Evolutionary conservation across 345 rosid genomes (phyloP), one percentile per base, ranked within the genome.

Genomic region (Brassica incana): DNA sequence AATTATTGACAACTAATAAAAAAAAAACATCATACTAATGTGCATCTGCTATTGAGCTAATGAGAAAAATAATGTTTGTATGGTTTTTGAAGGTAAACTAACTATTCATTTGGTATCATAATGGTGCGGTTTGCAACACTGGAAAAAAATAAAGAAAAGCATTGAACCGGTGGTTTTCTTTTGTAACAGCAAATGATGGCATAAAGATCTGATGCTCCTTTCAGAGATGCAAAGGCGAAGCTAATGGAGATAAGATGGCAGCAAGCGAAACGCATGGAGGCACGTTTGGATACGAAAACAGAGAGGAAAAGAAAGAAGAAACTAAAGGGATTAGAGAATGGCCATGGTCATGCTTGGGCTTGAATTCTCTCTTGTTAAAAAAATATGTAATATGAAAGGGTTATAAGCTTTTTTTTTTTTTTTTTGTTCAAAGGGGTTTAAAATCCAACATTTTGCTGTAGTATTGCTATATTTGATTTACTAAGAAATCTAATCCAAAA

Each of bases 171-270:
- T 29, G 30, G 30, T 29, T 56, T 60, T 64, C 0, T 81, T 12
- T 40, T 29, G 74, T 75, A n/a, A 66, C 87, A 93, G 97, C 95
- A 93, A 90, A 68, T 93, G 87, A 88, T 96, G 97, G 94, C 92
- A 59, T 81, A 87, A 76, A 90, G 90, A 82, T 89, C 98, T 12
- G 97, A 96, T 84, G 91, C 95, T 36, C 89, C 86, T 12, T 90
- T 93, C 81, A 87, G 50, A 74, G 93, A 92, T 77, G 98, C 98
- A 2, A 92, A 88, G 77, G 81, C 70, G 4, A 96, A 90, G 86
- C 71, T 93, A 80, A 77, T 79, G 82, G 93, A 89, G 82, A 89
- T 92, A 65, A 85, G 88, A 11, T 65, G 88, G 4, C 79, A 78
- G 58, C 90, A 86, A 58, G 85, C 91, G 4, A 88, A 88, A 82